Evolutionary conservation across 805 yeast genomes (phyloP).

Genomic region (Kodamaea sagamina): DNA sequence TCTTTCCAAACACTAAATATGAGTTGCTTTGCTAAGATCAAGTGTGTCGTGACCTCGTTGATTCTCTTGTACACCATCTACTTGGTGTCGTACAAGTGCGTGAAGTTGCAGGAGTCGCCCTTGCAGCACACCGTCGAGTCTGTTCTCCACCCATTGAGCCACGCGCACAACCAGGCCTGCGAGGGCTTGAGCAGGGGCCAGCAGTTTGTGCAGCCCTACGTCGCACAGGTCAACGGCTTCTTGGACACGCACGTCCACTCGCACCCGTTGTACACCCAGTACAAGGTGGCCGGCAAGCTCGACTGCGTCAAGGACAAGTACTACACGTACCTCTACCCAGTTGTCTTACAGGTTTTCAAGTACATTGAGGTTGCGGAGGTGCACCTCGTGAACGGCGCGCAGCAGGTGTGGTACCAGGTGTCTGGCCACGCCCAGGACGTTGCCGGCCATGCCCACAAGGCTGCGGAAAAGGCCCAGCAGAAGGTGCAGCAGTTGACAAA

Average conservation of each 20-base stretch:
- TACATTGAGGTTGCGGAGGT: slow-evolving; percentile 37
- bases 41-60: slow-evolving; percentile 24
- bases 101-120: slow-evolving; percentile 28
- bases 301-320: slow-evolving; percentile 23
- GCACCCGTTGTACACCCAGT: slow-evolving; percentile 36
- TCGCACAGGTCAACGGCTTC: slow-evolving; percentile 25
- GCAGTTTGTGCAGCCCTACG: slow-evolving; percentile 33
- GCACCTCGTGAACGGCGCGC: slow-evolving; percentile 27
- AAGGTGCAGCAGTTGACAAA: no score
- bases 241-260: slow-evolving; percentile 41
- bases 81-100: slow-evolving; percentile 44
- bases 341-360: slow-evolving; percentile 33
- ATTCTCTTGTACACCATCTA: slow-evolving; percentile 37
- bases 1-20: slow-evolving; percentile 10
- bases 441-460: not conserved
- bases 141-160: slow-evolving; percentile 41
- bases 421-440: not conserved
- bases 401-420: slow-evolving; percentile 3
- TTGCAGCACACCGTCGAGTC: slow-evolving; percentile 32
- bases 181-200: slow-evolving; percentile 33
- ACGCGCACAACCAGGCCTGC: slow-evolving; percentile 39
- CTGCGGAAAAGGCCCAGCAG: no score
- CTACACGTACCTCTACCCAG: slow-evolving; percentile 31
- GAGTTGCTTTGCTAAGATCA: slow-evolving; percentile 22
- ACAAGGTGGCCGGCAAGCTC: slow-evolving; percentile 32